Conservation (phyloP, 495 filamentous ascomycete species). For the Eremomyces bilateralis region DNA sequence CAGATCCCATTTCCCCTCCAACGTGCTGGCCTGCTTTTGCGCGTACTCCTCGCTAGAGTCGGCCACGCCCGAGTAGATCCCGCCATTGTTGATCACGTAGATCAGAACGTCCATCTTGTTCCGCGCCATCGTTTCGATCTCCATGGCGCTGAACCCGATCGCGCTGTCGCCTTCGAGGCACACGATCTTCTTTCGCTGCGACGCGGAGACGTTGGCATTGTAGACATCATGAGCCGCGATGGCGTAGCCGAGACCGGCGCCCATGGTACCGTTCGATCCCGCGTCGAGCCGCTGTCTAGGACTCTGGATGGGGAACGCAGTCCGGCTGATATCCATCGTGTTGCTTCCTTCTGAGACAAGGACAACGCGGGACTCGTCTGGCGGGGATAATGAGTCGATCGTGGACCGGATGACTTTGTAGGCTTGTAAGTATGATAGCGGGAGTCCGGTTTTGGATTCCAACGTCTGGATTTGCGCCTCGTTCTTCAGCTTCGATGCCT, state of each 20-base stretch:
- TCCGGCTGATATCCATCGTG: slow-evolving; percentile 46
- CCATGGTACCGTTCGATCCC: slow-evolving; percentile 46
- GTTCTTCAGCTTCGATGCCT: slow-evolving; percentile 27
- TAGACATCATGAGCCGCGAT: slow-evolving; percentile 40
- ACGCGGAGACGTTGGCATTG: slow-evolving; percentile 18
- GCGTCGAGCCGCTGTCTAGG: slow-evolving; percentile 41
- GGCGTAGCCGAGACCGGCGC: slow-evolving; percentile 42
- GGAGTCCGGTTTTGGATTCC: slow-evolving; percentile 18
- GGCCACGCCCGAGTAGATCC: slow-evolving; percentile 37
- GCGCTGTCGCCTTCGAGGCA: slow-evolving; percentile 41
- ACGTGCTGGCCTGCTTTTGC: slow-evolving; percentile 19
- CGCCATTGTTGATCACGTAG: slow-evolving; percentile 43
- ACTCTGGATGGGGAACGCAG: slow-evolving; percentile 32
- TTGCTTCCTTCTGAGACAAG: slow-evolving; percentile 47
- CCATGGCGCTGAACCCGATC: slow-evolving; percentile 40
- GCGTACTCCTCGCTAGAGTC: slow-evolving; percentile 22
- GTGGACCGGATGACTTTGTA: slow-evolving; percentile 30
- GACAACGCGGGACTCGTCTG: slow-evolving; percentile 29
- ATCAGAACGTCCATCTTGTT: slow-evolving; percentile 39
- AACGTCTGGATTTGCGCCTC: slow-evolving; percentile 22
- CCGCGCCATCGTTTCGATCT: slow-evolving; percentile 43
- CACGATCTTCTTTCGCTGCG: slow-evolving; percentile 32
- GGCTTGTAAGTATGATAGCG: slow-evolving; percentile 32
- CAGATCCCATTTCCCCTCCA: slow-evolving; percentile 4
- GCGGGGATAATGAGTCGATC: slow-evolving; percentile 14